Percentiles rank a stretch among this genome's conserved stretches.
Conservation (phyloP, 805 yeast species). For the Barnettozyma populi region DNA sequence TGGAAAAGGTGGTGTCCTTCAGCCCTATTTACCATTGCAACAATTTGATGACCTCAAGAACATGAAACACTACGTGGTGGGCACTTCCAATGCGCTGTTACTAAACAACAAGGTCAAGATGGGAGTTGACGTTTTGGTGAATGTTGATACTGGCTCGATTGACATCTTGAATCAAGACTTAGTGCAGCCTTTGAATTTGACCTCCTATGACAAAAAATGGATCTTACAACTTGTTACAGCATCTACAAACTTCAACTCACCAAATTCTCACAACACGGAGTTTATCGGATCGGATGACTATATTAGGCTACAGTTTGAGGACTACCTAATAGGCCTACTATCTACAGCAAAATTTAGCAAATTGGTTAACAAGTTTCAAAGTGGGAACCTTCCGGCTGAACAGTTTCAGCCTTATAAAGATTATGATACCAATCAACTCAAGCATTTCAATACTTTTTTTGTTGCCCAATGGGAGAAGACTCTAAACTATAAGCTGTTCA, state of each 20-base stretch:
- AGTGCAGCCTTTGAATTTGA: constrained; percentile 39
- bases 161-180: constrained; percentile 43
- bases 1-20: constrained; percentile 81
- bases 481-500: constrained; percentile 49
- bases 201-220: constrained; percentile 69
- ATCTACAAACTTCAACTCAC: constrained; percentile 32
- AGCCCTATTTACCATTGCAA: constrained; percentile 92
- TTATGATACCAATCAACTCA: constrained; percentile 29
- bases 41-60: constrained; percentile 71
- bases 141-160: constrained; percentile 48
- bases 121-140: constrained; percentile 62
- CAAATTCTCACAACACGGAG: constrained; percentile 36
- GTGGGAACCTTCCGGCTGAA: constrained; percentile 31
- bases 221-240: constrained; percentile 50
- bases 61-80: constrained; percentile 66
- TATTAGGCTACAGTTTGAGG: constrained; percentile 84
- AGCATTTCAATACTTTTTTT: constrained; percentile 41
- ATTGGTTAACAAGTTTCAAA: constrained; percentile 37
- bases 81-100: constrained; percentile 82
- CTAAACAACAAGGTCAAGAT: constrained; percentile 54
- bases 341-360: constrained; percentile 66
- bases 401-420: constrained; percentile 23
- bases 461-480: constrained; percentile 50
- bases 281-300: constrained; percentile 81
- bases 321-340: constrained; percentile 72